These are phyloP conservation scores for Meira miltonrushii DNA, from an alignment of 1,284 basidiomycete genomes.

Conservation along the genomic window DNA sequence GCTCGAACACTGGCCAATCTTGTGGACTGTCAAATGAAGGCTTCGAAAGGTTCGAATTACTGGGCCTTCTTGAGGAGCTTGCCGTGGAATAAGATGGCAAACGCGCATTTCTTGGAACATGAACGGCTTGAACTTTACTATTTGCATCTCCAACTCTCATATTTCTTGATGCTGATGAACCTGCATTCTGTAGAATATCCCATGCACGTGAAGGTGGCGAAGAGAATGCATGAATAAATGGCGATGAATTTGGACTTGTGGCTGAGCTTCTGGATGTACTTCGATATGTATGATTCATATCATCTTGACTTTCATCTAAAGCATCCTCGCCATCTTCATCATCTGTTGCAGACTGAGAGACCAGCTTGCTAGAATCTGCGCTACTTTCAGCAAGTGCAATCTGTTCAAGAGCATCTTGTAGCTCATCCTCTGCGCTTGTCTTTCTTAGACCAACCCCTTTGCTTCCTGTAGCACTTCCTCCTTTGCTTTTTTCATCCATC, in stretches of 20 bases:
- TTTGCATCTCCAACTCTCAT: conserved; percentile 23
- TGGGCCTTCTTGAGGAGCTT: neutral
- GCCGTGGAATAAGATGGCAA: conserved; percentile 17
- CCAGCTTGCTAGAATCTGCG: neutral
- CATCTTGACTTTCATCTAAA: conserved; percentile 8
- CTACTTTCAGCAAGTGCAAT: conserved; percentile 29
- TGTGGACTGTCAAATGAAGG: conserved; percentile 4
- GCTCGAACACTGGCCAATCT: neutral
- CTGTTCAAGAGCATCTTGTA: conserved; percentile 35
- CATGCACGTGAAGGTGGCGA: conserved; percentile 37
- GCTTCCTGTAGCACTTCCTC: conserved; percentile 7
- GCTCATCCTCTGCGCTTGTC: conserved; percentile 18
- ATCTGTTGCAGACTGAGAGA: neutral
- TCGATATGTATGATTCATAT: neutral
- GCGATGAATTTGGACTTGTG: conserved; percentile 25
- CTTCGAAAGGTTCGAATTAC: neutral
- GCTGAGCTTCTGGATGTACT: conserved; percentile 18
- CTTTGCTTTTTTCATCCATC: conserved; percentile 52
- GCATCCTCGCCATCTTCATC: conserved; percentile 13
- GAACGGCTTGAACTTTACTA: conserved; percentile 40
- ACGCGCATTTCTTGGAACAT: conserved; percentile 29
- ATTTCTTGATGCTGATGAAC: conserved; percentile 7
- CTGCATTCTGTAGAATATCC: conserved; percentile 39
- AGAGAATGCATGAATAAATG: conserved; percentile 18
- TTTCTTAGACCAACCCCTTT: neutral